Evolutionary conservation across 768 basidiomycete species (phyloP).

Genomic region (Tulasnella sp.): DNA sequence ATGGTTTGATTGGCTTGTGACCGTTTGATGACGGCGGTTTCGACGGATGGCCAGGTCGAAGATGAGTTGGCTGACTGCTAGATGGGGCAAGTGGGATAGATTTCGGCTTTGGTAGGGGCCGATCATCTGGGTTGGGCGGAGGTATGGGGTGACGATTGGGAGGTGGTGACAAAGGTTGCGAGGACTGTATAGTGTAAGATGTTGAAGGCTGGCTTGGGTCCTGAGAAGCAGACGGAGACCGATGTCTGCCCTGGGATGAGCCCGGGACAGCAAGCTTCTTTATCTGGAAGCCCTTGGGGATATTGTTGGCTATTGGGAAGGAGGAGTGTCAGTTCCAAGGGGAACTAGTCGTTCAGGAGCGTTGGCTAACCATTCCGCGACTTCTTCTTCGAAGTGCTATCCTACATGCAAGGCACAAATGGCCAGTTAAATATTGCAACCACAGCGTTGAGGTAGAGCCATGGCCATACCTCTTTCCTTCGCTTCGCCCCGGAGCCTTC

Average conservation of each 20-base stretch:
- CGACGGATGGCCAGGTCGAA: background rate
- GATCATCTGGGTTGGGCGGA: conserved; percentile 5
- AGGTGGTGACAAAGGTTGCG: conserved; percentile 3
- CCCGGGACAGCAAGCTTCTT: background rate
- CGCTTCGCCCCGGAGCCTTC: background rate
- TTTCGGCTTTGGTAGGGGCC: conserved; percentile 5
- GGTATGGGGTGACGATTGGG: conserved; percentile 11
- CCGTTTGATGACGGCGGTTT: background rate
- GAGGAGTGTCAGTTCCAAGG: background rate
- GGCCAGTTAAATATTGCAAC: background rate
- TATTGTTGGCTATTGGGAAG: background rate
- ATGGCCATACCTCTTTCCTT: background rate
- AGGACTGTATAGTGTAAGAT: background rate
- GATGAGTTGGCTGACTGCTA: background rate
- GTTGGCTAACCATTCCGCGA: background rate
- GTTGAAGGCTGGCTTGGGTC: background rate
- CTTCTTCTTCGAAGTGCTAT: background rate
- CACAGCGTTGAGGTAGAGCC: background rate
- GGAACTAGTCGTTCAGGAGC: background rate
- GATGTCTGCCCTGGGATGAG: background rate
- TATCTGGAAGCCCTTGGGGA: conserved; percentile 10
- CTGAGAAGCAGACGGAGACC: background rate
- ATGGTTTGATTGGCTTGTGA: background rate
- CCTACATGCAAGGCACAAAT: background rate
- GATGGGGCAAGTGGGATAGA: background rate